Evolutionary conservation across 192 early-diverging fungal species (phyloP).

Genomic region (Backusella morwellensis): DNA sequence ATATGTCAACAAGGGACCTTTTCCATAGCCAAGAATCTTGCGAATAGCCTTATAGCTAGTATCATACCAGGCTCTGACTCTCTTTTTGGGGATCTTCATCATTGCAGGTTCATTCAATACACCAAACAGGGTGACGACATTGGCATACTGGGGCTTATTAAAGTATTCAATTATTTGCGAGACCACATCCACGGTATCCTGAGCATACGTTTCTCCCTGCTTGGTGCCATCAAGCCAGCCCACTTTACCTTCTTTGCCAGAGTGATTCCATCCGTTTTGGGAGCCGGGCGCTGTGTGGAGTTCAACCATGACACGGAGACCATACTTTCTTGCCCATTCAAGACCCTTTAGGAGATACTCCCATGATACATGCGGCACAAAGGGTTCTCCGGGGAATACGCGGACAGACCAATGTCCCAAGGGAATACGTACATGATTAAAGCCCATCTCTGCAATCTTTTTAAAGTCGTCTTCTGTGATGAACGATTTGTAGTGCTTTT

Average conservation of each 20-base stretch:
- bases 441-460: slow-evolving; percentile 47
- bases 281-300: slow-evolving; percentile 72
- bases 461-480: slow-evolving; percentile 60
- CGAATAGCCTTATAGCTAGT: slow-evolving; percentile 38
- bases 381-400: slow-evolving; percentile 52
- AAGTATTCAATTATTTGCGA: slow-evolving; percentile 54
- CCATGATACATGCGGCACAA: slow-evolving; percentile 54
- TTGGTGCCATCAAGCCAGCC: slow-evolving; percentile 44
- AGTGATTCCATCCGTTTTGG: slow-evolving; percentile 69
- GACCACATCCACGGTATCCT: slow-evolving; percentile 49
- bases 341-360: slow-evolving; percentile 54
- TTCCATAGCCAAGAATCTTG: slow-evolving; percentile 24
- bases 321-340: slow-evolving; percentile 62
- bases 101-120: slow-evolving; percentile 50
- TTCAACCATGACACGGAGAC: slow-evolving; percentile 65
- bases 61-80: slow-evolving; percentile 41
- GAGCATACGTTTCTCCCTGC: slow-evolving; percentile 42
- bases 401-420: slow-evolving; percentile 71
- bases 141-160: slow-evolving; percentile 40
- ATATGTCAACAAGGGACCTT: slow-evolving; percentile 32
- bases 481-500: slow-evolving; percentile 59
- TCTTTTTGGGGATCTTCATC: slow-evolving; percentile 19
- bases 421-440: slow-evolving; percentile 71
- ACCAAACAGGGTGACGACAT: slow-evolving; percentile 48
- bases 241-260: slow-evolving; percentile 39